These are phyloP conservation scores for Colletotrichum chrysophilum DNA, from an alignment of 2,329 filamentous ascomycete genomes.

Conservation along the genomic window DNA sequence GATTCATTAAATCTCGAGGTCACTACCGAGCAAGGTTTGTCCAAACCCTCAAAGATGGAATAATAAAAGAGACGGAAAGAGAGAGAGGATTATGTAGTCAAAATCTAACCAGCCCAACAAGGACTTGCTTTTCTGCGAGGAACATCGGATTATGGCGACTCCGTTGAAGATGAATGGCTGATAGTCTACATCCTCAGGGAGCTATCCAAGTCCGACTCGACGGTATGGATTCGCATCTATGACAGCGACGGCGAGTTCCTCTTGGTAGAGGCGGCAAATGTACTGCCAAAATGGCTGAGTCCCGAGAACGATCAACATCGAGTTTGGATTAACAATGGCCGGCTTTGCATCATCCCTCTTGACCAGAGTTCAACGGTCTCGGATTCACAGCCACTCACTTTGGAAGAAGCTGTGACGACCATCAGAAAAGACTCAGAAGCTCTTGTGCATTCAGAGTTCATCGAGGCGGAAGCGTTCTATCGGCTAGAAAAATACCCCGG, in stretches of 20 bases:
- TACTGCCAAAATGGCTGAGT: conserved; percentile 87
- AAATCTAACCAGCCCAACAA: conserved; percentile 25
- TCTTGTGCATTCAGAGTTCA: conserved; percentile 72
- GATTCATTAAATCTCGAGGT: conserved; percentile 77
- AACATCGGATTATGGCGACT: conserved; percentile 87
- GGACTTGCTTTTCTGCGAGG: conserved; percentile 73
- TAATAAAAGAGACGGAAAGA: background rate
- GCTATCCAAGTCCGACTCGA: conserved; percentile 73
- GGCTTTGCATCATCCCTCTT: conserved; percentile 75
- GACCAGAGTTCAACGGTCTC: conserved; percentile 38
- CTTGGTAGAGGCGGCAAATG: conserved; percentile 89
- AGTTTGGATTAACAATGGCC: conserved; percentile 85
- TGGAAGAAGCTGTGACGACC: conserved; percentile 67
- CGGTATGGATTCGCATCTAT: conserved; percentile 81
- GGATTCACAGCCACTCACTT: conserved; percentile 52
- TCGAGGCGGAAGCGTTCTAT: conserved; percentile 92
- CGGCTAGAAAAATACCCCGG: conserved; percentile 82
- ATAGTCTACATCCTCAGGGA: conserved; percentile 89
- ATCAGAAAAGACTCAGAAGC: conserved; percentile 61
- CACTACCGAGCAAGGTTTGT: conserved; percentile 62
- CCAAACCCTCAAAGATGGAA: background rate
- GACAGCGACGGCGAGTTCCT: conserved; percentile 96
- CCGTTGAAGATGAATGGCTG: conserved; percentile 96
- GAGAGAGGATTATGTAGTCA: background rate
- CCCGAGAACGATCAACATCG: conserved; percentile 88